These are phyloP conservation scores for Orbilia blumenaviensis DNA, from an alignment of 2,329 filamentous ascomycete genomes.

Conservation along the genomic window DNA sequence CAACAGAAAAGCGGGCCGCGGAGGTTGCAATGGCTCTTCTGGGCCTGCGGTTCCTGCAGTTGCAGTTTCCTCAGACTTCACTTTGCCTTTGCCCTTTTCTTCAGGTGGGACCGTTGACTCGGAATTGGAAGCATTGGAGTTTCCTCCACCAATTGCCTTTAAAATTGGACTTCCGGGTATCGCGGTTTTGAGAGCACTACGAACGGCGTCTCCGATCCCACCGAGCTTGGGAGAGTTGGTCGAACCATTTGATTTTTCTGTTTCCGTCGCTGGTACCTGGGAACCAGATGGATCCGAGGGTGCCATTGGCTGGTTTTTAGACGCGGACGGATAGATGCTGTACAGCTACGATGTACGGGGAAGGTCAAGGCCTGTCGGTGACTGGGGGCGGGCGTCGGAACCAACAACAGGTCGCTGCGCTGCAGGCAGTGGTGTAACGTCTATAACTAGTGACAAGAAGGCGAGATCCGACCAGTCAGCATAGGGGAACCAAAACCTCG, in stretches of 20 bases:
- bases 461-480: neutral
- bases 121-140: neutral
- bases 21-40: conserved; percentile 45
- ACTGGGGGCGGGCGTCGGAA: conserved; percentile 25
- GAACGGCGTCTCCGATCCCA: conserved; percentile 35
- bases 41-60: neutral
- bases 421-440: conserved; percentile 13
- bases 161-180: conserved; percentile 46
- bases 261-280: conserved; percentile 35
- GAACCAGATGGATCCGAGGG: conserved; percentile 35
- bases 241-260: conserved; percentile 38
- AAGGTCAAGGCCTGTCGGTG: conserved; percentile 28
- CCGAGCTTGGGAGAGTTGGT: conserved; percentile 10
- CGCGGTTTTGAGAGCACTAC: conserved; percentile 30
- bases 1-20: conserved; percentile 42
- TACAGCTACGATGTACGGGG: conserved; percentile 5
- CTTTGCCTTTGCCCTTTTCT: conserved; percentile 44
- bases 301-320: conserved; percentile 34
- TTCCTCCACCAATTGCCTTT: conserved; percentile 27
- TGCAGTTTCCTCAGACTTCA: conserved; percentile 11
- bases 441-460: neutral
- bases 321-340: conserved; percentile 1
- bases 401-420: conserved; percentile 2
- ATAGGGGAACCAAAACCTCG: no score
- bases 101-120: conserved; percentile 2